Evolutionary conservation across 331 rosid genomes (phyloP).

Genomic region (Pyracantha coccinea): DNA sequence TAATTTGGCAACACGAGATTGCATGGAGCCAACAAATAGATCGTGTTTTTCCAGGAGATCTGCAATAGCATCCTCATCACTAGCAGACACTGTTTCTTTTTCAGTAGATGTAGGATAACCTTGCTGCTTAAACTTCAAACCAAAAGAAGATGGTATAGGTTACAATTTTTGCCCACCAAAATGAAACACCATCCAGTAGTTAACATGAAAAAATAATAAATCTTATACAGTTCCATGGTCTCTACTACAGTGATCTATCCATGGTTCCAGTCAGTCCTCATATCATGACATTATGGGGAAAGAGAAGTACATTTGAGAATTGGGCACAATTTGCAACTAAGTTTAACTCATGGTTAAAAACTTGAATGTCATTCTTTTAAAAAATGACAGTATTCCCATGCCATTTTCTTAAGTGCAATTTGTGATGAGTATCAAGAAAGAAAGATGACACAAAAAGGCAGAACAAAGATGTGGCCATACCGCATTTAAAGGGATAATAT

Average conservation of each 20-base stretch:
- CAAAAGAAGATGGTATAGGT: conserved; percentile 14
- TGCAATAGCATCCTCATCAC: conserved; percentile 80
- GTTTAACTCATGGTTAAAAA: not conserved
- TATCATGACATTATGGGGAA: not conserved
- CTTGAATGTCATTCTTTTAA: not conserved
- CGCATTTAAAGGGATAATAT: conserved; percentile 39
- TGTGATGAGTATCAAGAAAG: not conserved
- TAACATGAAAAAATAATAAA: not conserved
- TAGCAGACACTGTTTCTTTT: conserved; percentile 68
- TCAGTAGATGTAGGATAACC: conserved; percentile 53
- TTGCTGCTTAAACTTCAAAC: conserved; percentile 53
- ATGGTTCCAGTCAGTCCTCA: not conserved
- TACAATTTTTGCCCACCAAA: not conserved
- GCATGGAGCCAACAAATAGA: conserved; percentile 80
- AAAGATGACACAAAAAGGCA: conserved; percentile 4
- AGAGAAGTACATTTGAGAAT: not conserved
- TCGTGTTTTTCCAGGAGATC: conserved; percentile 77
- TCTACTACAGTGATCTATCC: not conserved
- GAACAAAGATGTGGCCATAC: conserved; percentile 35
- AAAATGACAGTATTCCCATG: not conserved
- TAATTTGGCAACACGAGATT: conserved; percentile 80
- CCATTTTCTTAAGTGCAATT: not conserved
- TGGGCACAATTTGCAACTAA: not conserved
- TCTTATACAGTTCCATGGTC: not conserved
- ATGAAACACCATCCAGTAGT: not conserved